Percentiles rank a stretch among this genome's conserved stretches.
Conservation (phyloP, 192 early-diverging fungal species). For the Entomortierella parvispora region DNA sequence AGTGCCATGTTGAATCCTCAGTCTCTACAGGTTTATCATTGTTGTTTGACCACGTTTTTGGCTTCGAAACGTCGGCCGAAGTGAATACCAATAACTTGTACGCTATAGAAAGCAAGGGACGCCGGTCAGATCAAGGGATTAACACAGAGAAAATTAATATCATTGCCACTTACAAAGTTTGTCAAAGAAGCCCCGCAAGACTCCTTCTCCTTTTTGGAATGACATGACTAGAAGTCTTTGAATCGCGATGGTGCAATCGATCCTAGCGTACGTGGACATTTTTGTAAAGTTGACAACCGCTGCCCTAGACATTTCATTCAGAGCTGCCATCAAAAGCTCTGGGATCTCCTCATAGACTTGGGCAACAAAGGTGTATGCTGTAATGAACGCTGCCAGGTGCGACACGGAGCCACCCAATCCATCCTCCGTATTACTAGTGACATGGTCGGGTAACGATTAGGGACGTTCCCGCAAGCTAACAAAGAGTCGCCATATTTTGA, state of each 20-base stretch:
- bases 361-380: slow-evolving; percentile 69
- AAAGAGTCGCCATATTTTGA: slow-evolving; percentile 3
- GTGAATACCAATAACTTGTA: slow-evolving; percentile 65
- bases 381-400: slow-evolving; percentile 68
- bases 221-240: slow-evolving; percentile 64
- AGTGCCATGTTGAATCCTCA: slow-evolving; percentile 33
- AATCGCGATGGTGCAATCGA: slow-evolving; percentile 57
- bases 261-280: slow-evolving; percentile 57
- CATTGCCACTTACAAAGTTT: slow-evolving; percentile 54
- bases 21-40: not conserved
- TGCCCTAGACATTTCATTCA: slow-evolving; percentile 53
- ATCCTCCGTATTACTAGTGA: slow-evolving; percentile 56
- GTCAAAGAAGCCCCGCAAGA: slow-evolving; percentile 53
- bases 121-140: no score
- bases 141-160: no score
- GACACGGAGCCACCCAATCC: slow-evolving; percentile 42
- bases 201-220: slow-evolving; percentile 57
- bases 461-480: no score
- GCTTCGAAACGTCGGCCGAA: slow-evolving; percentile 51
- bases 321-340: slow-evolving; percentile 54
- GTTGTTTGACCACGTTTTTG: not conserved
- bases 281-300: slow-evolving; percentile 62
- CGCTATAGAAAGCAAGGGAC: slow-evolving; percentile 44
- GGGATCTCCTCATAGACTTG: slow-evolving; percentile 58
- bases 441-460: no score